These are phyloP conservation scores for Monilinia vaccinii-corymbosi DNA, from an alignment of 2,329 filamentous ascomycete genomes.

Conservation along the genomic window DNA sequence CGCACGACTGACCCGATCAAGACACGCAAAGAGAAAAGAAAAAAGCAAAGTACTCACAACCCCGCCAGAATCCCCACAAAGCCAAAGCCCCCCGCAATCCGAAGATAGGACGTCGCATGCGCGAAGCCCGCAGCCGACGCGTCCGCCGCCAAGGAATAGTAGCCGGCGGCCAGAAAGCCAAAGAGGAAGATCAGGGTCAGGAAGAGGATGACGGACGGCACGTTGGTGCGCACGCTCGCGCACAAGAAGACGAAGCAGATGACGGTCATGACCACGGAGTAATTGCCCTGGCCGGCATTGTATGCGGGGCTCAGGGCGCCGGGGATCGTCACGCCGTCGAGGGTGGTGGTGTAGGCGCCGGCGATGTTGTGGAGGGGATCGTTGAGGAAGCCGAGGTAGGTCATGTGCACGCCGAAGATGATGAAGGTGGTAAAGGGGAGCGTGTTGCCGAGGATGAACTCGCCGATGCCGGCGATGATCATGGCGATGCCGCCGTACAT, in stretches of 20 bases:
- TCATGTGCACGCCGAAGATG: constrained; percentile 12
- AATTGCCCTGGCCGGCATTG: constrained; percentile 15
- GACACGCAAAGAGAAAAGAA: too few species aligned
- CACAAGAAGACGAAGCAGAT: constrained; percentile 10
- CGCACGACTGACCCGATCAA: too few species aligned
- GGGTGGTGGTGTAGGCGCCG: constrained; percentile 43
- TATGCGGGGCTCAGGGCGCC: constrained; percentile 5
- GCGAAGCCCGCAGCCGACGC: constrained; percentile 6
- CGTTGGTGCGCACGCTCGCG: constrained; percentile 10
- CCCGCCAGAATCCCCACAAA: constrained; percentile 13
- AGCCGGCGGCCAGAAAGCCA: constrained; percentile 5
- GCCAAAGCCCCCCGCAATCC: constrained; percentile 15
- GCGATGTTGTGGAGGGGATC: constrained; percentile 59
- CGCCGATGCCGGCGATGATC: constrained; percentile 13
- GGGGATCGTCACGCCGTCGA: not conserved
- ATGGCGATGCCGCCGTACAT: constrained; percentile 14
- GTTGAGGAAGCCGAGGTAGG: constrained; percentile 32
- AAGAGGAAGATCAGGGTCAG: constrained; percentile 12
- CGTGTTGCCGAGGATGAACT: constrained; percentile 16
- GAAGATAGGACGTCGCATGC: constrained; percentile 10
- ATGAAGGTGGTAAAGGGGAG: constrained; percentile 14
- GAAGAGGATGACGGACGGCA: constrained; percentile 14
- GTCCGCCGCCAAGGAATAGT: constrained; percentile 11
- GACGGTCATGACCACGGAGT: constrained; percentile 12
- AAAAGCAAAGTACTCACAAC: not conserved